Conservation (phyloP, 2,329 filamentous ascomycete genomes). For the Talaromyces albobiverticillius region DNA sequence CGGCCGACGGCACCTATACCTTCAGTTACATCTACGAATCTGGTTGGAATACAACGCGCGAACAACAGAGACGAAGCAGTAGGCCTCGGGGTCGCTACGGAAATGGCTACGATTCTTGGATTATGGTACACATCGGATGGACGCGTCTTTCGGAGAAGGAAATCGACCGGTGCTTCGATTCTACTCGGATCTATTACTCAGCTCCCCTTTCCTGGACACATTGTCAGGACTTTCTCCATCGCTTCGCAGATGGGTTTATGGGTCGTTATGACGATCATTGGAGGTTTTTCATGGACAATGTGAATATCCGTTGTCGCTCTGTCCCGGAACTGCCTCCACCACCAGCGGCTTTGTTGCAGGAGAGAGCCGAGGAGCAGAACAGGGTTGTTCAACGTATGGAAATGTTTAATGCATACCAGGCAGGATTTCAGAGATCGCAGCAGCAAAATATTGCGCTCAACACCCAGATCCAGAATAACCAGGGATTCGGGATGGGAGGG, state of each 20-base stretch:
- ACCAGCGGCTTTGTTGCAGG: background rate
- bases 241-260: background rate
- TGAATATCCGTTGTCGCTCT: background rate
- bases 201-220: background rate
- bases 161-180: background rate
- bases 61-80: background rate
- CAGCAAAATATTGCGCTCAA: background rate
- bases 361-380: background rate
- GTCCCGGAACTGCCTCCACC: background rate
- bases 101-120: background rate
- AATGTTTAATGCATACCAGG: background rate
- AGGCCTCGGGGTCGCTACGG: background rate
- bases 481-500: background rate
- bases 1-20: background rate
- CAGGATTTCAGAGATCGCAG: background rate
- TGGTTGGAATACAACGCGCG: background rate
- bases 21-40: background rate
- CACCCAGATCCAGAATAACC: background rate
- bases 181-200: background rate
- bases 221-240: background rate
- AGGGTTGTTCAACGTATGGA: background rate
- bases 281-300: background rate
- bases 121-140: background rate
- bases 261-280: background rate
- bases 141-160: background rate